Evolutionary conservation across 2,329 filamentous ascomycete species (phyloP).

Genomic region (Sphaerulina musiva): DNA sequence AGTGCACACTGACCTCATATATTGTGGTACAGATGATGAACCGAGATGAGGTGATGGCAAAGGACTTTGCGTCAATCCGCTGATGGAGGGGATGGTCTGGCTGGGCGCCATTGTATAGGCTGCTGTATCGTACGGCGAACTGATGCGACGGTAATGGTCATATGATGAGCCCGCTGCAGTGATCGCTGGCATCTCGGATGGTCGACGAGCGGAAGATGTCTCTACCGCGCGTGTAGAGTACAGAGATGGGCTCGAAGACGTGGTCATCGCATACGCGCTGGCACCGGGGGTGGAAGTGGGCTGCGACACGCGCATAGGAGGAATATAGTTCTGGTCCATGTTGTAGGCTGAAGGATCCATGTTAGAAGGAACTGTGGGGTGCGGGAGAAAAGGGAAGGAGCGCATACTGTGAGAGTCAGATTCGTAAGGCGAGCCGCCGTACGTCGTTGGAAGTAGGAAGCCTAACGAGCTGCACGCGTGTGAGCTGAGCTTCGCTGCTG

Average conservation of each 20-base stretch:
- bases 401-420: conserved; percentile 30
- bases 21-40: conserved; percentile 24
- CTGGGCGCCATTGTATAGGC: conserved; percentile 27
- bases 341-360: conserved; percentile 23
- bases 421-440: conserved; percentile 28
- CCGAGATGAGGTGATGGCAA: conserved; percentile 29
- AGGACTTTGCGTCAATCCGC: conserved; percentile 32
- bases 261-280: conserved; percentile 25
- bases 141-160: conserved; percentile 26
- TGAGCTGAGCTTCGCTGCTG: conserved; percentile 17
- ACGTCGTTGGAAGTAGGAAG: conserved; percentile 34
- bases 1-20: conserved; percentile 22
- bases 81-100: conserved; percentile 31
- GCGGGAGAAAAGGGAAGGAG: neutral
- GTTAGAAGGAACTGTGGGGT: neutral
- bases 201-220: conserved; percentile 20
- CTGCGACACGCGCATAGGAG: conserved; percentile 31
- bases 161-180: conserved; percentile 21
- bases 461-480: conserved; percentile 29
- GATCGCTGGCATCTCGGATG: conserved; percentile 25
- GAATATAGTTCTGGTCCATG: conserved; percentile 32
- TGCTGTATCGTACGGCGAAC: conserved; percentile 28
- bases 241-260: conserved; percentile 28
- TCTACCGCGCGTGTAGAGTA: conserved; percentile 27
- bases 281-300: conserved; percentile 23